Conservation (phyloP, 805 yeast species). For the Sugiyamaella marilandica region DNA sequence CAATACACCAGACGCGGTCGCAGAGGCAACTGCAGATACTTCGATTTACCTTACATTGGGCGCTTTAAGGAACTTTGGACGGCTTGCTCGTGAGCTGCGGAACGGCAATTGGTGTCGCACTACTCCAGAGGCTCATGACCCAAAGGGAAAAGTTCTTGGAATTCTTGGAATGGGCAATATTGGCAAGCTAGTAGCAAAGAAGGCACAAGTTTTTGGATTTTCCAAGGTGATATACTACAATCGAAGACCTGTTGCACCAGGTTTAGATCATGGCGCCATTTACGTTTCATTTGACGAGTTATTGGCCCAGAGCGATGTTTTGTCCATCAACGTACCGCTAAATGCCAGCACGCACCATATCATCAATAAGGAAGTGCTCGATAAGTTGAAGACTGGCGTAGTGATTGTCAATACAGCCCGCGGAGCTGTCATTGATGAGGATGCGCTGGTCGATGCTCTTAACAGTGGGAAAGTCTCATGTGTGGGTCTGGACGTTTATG, state of each 20-base stretch:
- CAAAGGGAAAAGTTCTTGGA: constrained; percentile 49
- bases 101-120: constrained; percentile 45
- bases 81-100: constrained; percentile 39
- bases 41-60: constrained; percentile 47
- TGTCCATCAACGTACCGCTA: constrained; percentile 47
- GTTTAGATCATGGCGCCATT: constrained; percentile 42
- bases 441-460: constrained; percentile 41
- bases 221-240: constrained; percentile 48
- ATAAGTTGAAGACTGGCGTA: constrained; percentile 49
- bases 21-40: constrained; percentile 52
- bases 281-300: constrained; percentile 46
- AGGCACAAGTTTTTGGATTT: constrained; percentile 47
- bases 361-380: constrained; percentile 43
- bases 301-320: constrained; percentile 43
- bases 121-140: constrained; percentile 42
- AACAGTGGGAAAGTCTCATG: constrained; percentile 46
- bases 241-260: constrained; percentile 42
- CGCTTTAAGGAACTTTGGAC: constrained; percentile 44
- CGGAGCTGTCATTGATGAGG: constrained; percentile 53
- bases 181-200: constrained; percentile 50
- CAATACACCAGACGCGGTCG: constrained; percentile 49
- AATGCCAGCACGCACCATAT: constrained; percentile 45
- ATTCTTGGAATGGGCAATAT: constrained; percentile 60
- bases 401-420: constrained; percentile 53
- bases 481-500: constrained; percentile 56